Base-by-base conservation (phyloP, 257 asterid genomes). In the Scutellaria baicalensis region DNA sequence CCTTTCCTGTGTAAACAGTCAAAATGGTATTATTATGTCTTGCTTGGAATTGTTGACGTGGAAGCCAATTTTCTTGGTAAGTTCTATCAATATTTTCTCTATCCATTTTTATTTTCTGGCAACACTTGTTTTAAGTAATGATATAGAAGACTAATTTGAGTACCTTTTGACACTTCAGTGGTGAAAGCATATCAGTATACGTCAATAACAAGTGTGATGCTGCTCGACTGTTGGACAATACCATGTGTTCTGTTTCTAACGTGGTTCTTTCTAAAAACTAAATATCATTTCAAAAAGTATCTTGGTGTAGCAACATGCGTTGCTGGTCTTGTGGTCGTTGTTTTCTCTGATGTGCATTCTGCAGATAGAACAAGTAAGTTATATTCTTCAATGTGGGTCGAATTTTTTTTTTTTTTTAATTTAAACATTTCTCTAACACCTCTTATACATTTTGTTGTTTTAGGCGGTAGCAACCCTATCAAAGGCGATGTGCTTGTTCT, bases 151-250 rank as follows among this genome's bases (percentile, higher is more conserved):
- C 43, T 71, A 36, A 52, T 20, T 45, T 50, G 6, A 57, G 17
- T 63, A 8, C 71, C n/a, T 64, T 71, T 58, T 74, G 45, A 54
- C 52, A 27, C 76, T 74, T 66, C 85, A 93, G 98, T 93, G 82
- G 98, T 93, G 69, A 93, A 93, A 87, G 89, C 98, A 13, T 93
- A 93, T 72, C 98, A 93, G 78, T 93, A 93, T 73, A 93, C 98
- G 13, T 88, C 98, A 57, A 75, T 93, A 71, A 93, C 96, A 56
- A 93, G 98, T 27, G 91, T 93, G 56, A 93, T 90, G 98, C 88
- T 93, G 73, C 86, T 93, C 78, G 96, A 90, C 79, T 93, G 98
- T 77, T 93, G 98, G 98, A 64, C 98, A 49, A 93, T 90, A 72
- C 98, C 98, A 0, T 93, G 96, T 56, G 98, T 93, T 72, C 78